These are phyloP conservation scores for Crithidia brevicula DNA, from an alignment of 208 protist genomes.

Conservation along the genomic window DNA sequence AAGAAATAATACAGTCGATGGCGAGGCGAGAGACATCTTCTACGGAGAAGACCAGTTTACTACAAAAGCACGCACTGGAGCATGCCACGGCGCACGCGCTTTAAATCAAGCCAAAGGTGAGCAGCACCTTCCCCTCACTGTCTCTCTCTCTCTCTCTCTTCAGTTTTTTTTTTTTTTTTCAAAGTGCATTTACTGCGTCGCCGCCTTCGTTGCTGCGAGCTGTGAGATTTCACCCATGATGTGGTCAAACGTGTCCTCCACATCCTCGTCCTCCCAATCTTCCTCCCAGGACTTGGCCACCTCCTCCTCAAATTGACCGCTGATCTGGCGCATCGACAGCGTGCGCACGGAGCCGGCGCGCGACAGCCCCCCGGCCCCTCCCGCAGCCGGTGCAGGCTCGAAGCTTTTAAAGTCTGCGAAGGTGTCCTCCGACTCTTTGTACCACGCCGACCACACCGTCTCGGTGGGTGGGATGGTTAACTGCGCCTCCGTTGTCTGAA, in stretches of 20 bases:
- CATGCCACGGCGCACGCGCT: no score
- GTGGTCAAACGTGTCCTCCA: conserved; percentile 90
- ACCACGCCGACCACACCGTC: conserved; percentile 86
- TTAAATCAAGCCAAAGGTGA: no score
- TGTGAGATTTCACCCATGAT: conserved; percentile 86
- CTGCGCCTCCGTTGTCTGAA: conserved; percentile 65
- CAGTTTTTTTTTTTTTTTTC: neutral
- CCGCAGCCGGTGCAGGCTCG: conserved; percentile 33
- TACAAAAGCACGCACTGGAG: no score
- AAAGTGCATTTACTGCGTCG: conserved; percentile 24
- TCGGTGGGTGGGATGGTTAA: conserved; percentile 63
- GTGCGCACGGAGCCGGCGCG: conserved; percentile 70
- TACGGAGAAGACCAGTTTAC: no score
- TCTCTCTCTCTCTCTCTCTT: neutral
- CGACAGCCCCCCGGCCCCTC: conserved; percentile 29
- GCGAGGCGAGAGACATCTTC: no score
- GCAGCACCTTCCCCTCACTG: no score
- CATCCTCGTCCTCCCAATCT: conserved; percentile 93
- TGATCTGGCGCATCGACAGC: conserved; percentile 84
- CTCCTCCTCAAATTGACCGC: conserved; percentile 91
- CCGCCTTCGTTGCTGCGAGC: conserved; percentile 52
- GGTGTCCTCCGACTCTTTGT: conserved; percentile 76
- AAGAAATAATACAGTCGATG: no score
- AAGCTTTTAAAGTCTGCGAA: conserved; percentile 89
- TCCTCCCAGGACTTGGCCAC: conserved; percentile 91